Percentiles rank a stretch among this genome's conserved stretches.
phyloP scores from a whole-genome alignment of 352 stramenopile genomes.

The Globisporangium parvum region DNA sequence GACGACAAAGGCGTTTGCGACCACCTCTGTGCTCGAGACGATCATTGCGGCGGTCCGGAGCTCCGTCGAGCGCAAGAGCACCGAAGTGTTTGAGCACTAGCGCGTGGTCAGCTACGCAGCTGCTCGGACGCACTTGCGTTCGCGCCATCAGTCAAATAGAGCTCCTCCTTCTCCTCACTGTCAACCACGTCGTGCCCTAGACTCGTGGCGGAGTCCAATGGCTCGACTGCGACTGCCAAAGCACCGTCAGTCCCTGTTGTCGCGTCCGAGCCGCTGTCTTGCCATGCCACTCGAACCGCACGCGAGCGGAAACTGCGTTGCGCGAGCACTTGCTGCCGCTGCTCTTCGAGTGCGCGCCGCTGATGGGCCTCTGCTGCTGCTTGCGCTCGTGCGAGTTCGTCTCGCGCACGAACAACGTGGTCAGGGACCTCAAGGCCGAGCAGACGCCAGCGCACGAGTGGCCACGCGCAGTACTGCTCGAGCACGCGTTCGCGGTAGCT shows the following conservation, averaged over 20 bases:
- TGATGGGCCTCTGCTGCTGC: slow-evolving; percentile 10
- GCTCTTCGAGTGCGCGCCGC: slow-evolving; percentile 18
- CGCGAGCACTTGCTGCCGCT: slow-evolving; percentile 23
- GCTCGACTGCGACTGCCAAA: background rate
- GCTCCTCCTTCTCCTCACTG: too few species aligned
- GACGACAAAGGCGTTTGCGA: slow-evolving; percentile 24
- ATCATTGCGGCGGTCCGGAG: slow-evolving; percentile 39
- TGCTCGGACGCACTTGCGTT: too few species aligned
- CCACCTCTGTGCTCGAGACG: slow-evolving; percentile 33
- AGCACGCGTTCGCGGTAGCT: slow-evolving; percentile 35
- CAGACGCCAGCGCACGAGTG: slow-evolving; percentile 53
- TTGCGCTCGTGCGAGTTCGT: slow-evolving; percentile 14
- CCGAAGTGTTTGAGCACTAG: slow-evolving; percentile 39
- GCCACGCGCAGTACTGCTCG: slow-evolving; percentile 44
- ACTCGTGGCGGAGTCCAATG: too few species aligned
- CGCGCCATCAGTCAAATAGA: too few species aligned
- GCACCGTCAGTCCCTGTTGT: background rate
- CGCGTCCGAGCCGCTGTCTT: background rate
- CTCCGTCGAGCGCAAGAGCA: slow-evolving; percentile 48
- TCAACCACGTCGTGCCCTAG: too few species aligned
- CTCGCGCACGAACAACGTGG: slow-evolving; percentile 22
- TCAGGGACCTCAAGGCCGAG: slow-evolving; percentile 37
- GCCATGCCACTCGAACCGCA: slow-evolving; percentile 24
- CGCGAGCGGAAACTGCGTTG: slow-evolving; percentile 22
- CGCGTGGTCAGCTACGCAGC: too few species aligned